Evolutionary conservation across 805 yeast genomes (phyloP).

Genomic region (Kazachstania martiniae): DNA sequence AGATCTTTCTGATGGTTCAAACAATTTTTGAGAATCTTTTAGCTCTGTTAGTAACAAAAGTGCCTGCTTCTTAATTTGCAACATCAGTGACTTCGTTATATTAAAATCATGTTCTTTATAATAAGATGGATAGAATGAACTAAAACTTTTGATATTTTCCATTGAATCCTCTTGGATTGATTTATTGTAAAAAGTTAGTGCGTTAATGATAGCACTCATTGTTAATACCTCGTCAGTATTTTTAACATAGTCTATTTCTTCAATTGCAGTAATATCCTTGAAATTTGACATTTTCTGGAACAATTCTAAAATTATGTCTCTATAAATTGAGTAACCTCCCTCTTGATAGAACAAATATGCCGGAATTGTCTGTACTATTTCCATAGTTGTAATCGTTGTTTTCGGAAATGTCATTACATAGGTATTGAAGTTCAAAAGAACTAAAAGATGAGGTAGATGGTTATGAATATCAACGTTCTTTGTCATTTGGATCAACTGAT

Average conservation of each 20-base stretch:
- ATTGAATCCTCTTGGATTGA: slow-evolving; percentile 30
- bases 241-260: slow-evolving; percentile 29
- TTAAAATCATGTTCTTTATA: slow-evolving; percentile 14
- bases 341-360: slow-evolving; percentile 41
- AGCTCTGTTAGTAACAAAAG: no score
- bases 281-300: slow-evolving; percentile 17
- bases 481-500: slow-evolving; percentile 23
- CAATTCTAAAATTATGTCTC: slow-evolving; percentile 11
- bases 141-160: slow-evolving; percentile 19
- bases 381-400: slow-evolving; percentile 19
- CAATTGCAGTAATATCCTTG: slow-evolving; percentile 23
- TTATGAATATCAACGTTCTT: slow-evolving; percentile 7
- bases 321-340: slow-evolving; percentile 33
- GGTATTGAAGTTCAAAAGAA: slow-evolving; percentile 29
- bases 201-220: slow-evolving; percentile 32
- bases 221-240: slow-evolving; percentile 30
- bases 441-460: slow-evolving; percentile 27
- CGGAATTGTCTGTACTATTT: slow-evolving; percentile 28
- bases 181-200: slow-evolving; percentile 37
- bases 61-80: slow-evolving; percentile 15
- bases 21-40: slow-evolving; percentile 11
- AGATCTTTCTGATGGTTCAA: slow-evolving; percentile 18
- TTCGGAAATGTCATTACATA: slow-evolving; percentile 28
- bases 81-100: slow-evolving; percentile 14
- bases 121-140: slow-evolving; percentile 17